Evolutionary conservation across 2,329 filamentous ascomycete genomes (phyloP), one percentile per base, ranked within the genome.

Genomic region (Pseudogymnoascus sp.): DNA sequence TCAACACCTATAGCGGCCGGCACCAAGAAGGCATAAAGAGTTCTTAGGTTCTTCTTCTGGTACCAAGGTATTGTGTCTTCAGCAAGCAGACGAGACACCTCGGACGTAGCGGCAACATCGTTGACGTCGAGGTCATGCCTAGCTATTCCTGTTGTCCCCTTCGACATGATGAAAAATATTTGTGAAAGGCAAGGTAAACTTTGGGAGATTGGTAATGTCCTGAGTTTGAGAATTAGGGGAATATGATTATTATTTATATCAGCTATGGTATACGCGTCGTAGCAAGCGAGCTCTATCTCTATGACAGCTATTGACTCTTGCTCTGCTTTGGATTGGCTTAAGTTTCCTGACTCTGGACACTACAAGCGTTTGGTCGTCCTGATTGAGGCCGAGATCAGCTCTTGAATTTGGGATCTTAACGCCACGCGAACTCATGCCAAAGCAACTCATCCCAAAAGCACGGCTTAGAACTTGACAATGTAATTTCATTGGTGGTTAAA

Each of bases 41-140:
- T 29, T 4, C 68, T 66, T 4, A 69, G 64, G 50, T 69, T 68
- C n/a, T 62, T 66, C 63, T 69, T 69, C 44, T 64, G 61, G 37
- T 68, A 69, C 67, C 67, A 69, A 9, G 64, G 64, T 21, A 50
- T 65, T 31, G 61, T 68, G 56, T 69, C 65, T 35, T 50, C 44
- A 10, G 44, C 44, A 3, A 50, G 44, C 7, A 50, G 23, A n/a
- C 44, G 44, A 17, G 44, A 50, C 3, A 50, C 44, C 15, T 29
- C 44, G 13, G 44, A 50, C 17, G 23, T 50, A 17, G 44, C 44
- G 7, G 44, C 44, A 29, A 50, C 44, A 10, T 50, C 44, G 23
- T 50, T 50, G 44, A 50, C 44, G 15, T 17, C 29, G 13, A 50
- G 44, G 7, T 50, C 44, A 50, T 50, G 44, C 9, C 44, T 50